Evolutionary conservation across 164 flowering plant genomes (phyloP).

Genomic region (Buxus sempervirens): DNA sequence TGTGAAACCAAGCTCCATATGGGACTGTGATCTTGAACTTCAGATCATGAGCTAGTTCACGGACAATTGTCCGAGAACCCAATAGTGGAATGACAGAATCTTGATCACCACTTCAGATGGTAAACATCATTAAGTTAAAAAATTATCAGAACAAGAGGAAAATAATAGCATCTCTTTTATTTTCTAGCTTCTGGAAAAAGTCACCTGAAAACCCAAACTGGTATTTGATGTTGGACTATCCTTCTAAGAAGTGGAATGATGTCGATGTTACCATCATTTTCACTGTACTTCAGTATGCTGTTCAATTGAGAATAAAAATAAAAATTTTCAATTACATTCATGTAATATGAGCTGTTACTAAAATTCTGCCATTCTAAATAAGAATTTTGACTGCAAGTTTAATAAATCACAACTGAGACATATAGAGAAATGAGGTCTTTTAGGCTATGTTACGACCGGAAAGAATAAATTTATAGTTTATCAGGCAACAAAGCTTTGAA

Average conservation of each 20-base stretch:
- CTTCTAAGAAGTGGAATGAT: constrained; percentile 61
- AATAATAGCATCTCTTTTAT: background rate
- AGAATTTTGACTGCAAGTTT: too few relatives aligned
- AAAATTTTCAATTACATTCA: background rate
- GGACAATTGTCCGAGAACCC: constrained; percentile 82
- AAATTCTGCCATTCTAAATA: too few relatives aligned
- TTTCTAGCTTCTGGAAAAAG: background rate
- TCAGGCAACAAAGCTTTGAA: too few relatives aligned
- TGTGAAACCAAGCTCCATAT: constrained; percentile 91
- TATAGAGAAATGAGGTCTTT: too few relatives aligned
- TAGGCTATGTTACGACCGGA: too few relatives aligned
- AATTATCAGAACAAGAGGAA: background rate
- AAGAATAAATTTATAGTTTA: too few relatives aligned
- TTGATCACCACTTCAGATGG: constrained; percentile 79
- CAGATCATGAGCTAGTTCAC: constrained; percentile 79
- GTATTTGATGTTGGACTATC: constrained; percentile 42
- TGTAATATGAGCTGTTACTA: too few relatives aligned
- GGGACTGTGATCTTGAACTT: constrained; percentile 72
- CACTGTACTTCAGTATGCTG: constrained; percentile 49
- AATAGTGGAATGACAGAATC: constrained; percentile 88
- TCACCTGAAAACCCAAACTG: constrained; percentile 75
- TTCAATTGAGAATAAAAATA: constrained; percentile 4
- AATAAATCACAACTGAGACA: too few relatives aligned
- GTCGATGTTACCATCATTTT: constrained; percentile 47
- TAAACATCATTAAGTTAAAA: background rate